Percentiles rank a stretch among this genome's conserved stretches.
These are phyloP conservation scores for Dichotomocladium elegans DNA, from an alignment of 371 early-diverging fungal species.

Conservation along the genomic window DNA sequence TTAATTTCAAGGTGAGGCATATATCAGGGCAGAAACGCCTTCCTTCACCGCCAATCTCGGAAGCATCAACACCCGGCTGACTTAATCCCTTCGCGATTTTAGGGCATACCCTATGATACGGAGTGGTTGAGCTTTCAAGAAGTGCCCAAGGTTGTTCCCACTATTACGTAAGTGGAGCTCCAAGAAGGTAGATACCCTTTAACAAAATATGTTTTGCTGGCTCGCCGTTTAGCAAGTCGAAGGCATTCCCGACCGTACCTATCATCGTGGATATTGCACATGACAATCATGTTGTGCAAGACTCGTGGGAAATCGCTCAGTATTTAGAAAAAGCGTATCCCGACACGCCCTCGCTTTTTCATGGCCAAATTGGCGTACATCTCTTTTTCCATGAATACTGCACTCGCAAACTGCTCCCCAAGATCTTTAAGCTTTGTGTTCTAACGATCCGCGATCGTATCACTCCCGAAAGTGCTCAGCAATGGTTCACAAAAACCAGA, in stretches of 20 bases:
- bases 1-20: slow-evolving; percentile 18
- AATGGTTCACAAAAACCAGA: slow-evolving; percentile 13
- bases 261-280: slow-evolving; percentile 10
- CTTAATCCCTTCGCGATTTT: no score
- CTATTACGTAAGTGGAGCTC: slow-evolving; percentile 11
- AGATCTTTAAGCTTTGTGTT: slow-evolving; percentile 12
- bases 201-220: not conserved
- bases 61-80: no score
- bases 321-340: slow-evolving; percentile 21
- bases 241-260: slow-evolving; percentile 11
- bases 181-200: no score
- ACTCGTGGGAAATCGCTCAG: slow-evolving; percentile 18
- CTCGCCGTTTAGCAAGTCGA: slow-evolving; percentile 3
- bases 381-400: slow-evolving; percentile 13
- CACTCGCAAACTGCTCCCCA: slow-evolving; percentile 4
- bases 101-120: slow-evolving; percentile 16
- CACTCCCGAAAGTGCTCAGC: not conserved
- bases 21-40: no score
- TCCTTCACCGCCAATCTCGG: no score
- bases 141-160: slow-evolving; percentile 2
- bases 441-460: not conserved
- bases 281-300: slow-evolving; percentile 12
- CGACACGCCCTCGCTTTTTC: slow-evolving; percentile 3
- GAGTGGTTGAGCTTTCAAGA: slow-evolving; percentile 5
- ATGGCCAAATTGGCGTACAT: slow-evolving; percentile 17